Evolutionary conservation across 495 filamentous ascomycete species (phyloP).

Genomic region (Ramalina intermedia): DNA sequence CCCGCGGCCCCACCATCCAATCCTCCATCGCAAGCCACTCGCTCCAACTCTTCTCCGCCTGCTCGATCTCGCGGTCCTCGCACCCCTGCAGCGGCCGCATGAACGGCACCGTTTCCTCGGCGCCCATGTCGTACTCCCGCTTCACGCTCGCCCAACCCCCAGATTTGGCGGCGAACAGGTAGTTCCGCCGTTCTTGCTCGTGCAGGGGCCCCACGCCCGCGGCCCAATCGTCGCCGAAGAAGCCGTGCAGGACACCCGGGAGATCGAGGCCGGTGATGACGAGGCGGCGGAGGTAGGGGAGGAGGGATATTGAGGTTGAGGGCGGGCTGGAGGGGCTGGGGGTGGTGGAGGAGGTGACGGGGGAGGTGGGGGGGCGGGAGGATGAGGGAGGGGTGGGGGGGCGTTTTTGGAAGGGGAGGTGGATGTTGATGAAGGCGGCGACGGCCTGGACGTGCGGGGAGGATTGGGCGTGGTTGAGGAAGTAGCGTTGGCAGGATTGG

Average conservation of each 20-base stretch:
- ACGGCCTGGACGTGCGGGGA: constrained; percentile 70
- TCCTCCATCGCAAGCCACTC: constrained; percentile 89
- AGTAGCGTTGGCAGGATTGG: constrained; percentile 83
- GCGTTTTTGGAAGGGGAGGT: constrained; percentile 33
- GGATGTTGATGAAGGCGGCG: constrained; percentile 82
- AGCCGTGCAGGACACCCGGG: constrained; percentile 72
- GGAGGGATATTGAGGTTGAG: constrained; percentile 50
- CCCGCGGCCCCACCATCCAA: constrained; percentile 72
- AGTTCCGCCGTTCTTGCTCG: constrained; percentile 85
- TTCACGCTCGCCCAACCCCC: constrained; percentile 79
- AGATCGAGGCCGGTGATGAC: constrained; percentile 86
- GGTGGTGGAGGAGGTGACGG: constrained; percentile 13
- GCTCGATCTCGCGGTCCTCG: constrained; percentile 65
- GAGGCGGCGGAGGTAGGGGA: constrained; percentile 81
- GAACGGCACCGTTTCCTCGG: constrained; percentile 74
- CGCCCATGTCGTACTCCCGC: constrained; percentile 71
- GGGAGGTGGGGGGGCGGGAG: constrained; percentile 10
- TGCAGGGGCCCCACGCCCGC: constrained; percentile 66
- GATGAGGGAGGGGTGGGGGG: constrained; percentile 19
- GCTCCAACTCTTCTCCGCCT: constrained; percentile 69
- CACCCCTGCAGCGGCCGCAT: constrained; percentile 63
- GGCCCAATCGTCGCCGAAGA: constrained; percentile 88
- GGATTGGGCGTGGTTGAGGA: constrained; percentile 85
- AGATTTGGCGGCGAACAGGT: constrained; percentile 87
- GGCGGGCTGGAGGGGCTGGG: constrained; percentile 8